Base-by-base conservation (phyloP, 371 early-diverging fungal species). In the Paraphysoderma sedebokerense region DNA sequence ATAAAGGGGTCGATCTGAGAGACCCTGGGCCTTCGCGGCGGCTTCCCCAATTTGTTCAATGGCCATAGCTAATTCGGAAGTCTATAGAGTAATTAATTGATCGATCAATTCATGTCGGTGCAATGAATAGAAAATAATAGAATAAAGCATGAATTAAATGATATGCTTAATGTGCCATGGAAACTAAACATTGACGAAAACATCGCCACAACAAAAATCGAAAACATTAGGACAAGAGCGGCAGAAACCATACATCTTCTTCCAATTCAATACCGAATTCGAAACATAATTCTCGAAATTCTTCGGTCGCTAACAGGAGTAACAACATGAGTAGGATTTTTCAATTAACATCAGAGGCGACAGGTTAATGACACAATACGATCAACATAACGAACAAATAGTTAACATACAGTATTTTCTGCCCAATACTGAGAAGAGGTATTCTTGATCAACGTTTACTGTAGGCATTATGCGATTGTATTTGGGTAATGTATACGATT, bases 181-280 rank as follows among this genome's bases (percentile, higher is more conserved):
- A n/a, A n/a, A n/a, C n/a, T n/a, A n/a, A n/a, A n/a, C n/a, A n/a
- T n/a, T n/a, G n/a, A n/a, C n/a, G n/a, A n/a, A n/a, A n/a, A n/a
- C n/a, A n/a, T n/a, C n/a, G n/a, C n/a, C n/a, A n/a, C n/a, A n/a
- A n/a, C n/a, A n/a, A n/a, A n/a, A n/a, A n/a, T n/a, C n/a, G n/a
- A n/a, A n/a, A n/a, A n/a, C n/a, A n/a, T n/a, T n/a, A n/a, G n/a
- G n/a, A n/a, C n/a, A n/a, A n/a, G n/a, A n/a, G n/a, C n/a, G n/a
- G n/a, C n/a, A n/a, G n/a, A n/a, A n/a, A 22, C 15, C 38, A 32
- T 45, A 58, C 58, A 49, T 88, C 90, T 62, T 97, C 99, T 57
- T 99, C 99, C 28, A 98, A 74, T 72, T 99, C 99, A 57, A 99
- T 85, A 52, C 99, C 99, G 72, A 92, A 98, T 62, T 95, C 91